A percentile compares a stretch with the other conserved stretches of the same genome.
These are phyloP conservation scores for Lepiota venenata DNA, from an alignment of 768 basidiomycete genomes.

Conservation along the genomic window DNA sequence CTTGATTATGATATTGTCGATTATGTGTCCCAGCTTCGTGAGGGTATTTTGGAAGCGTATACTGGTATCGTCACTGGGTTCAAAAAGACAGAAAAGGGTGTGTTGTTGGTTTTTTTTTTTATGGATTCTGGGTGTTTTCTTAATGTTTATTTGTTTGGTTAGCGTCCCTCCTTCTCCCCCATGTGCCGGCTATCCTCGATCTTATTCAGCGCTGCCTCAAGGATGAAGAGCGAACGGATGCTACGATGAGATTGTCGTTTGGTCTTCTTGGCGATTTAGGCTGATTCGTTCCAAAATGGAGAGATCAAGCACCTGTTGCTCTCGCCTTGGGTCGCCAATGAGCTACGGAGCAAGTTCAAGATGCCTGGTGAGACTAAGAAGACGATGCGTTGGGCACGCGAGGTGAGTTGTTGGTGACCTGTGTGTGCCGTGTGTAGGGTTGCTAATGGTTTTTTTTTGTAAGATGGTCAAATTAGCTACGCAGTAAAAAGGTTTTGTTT, in stretches of 20 bases:
- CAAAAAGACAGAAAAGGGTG: slow-evolving; percentile 81
- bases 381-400: slow-evolving; percentile 90
- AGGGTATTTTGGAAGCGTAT: slow-evolving; percentile 96
- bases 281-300: slow-evolving; percentile 80
- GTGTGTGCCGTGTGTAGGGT: background rate
- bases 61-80: slow-evolving; percentile 91
- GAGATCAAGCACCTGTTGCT: slow-evolving; percentile 79
- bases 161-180: slow-evolving; percentile 60
- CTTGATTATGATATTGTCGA: slow-evolving; percentile 89
- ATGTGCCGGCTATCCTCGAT: slow-evolving; percentile 74
- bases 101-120: slow-evolving; percentile 11
- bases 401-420: slow-evolving; percentile 48
- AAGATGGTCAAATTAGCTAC: slow-evolving; percentile 83
- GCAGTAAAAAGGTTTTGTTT: too few relatives aligned
- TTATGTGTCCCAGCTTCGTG: slow-evolving; percentile 85
- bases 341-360: slow-evolving; percentile 71
- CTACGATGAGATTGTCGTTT: slow-evolving; percentile 67
- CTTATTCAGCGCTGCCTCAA: slow-evolving; percentile 72
- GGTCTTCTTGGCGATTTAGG: slow-evolving; percentile 93
- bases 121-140: background rate
- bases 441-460: slow-evolving; percentile 7
- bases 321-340: slow-evolving; percentile 72
- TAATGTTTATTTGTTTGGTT: slow-evolving; percentile 9
- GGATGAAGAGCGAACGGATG: slow-evolving; percentile 84
- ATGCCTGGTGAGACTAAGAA: slow-evolving; percentile 79